Conservation (phyloP, 2,329 filamentous ascomycete species). For the Berkeleyomyces basicola region DNA sequence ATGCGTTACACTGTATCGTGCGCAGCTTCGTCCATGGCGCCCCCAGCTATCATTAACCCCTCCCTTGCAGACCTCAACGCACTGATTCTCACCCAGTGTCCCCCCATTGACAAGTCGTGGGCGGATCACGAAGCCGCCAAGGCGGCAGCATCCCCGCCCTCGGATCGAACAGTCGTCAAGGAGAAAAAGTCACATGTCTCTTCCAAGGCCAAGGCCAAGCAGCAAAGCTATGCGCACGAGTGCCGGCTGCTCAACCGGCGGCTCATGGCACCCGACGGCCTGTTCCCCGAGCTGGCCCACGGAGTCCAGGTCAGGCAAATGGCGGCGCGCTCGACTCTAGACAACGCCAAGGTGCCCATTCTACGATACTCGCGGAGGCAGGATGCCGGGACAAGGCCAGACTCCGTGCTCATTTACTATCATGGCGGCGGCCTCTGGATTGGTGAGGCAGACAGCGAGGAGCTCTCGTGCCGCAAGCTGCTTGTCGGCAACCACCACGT, state of each 20-base stretch:
- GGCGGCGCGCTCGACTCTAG: slow-evolving; percentile 21
- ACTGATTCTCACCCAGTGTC: slow-evolving; percentile 21
- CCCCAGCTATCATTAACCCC: slow-evolving; percentile 10
- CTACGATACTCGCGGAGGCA: slow-evolving; percentile 20
- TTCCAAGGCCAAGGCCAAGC: slow-evolving; percentile 19
- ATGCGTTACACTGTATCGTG: background rate
- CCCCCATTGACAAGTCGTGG: slow-evolving; percentile 27
- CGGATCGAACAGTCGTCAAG: slow-evolving; percentile 17
- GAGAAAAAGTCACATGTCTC: slow-evolving; percentile 17
- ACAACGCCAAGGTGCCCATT: slow-evolving; percentile 23
- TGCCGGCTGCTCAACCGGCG: slow-evolving; percentile 23
- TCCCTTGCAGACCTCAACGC: slow-evolving; percentile 13
- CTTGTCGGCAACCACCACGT: slow-evolving; percentile 19
- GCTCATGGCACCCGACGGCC: slow-evolving; percentile 22
- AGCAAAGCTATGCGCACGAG: slow-evolving; percentile 24
- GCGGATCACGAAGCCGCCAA: slow-evolving; percentile 22
- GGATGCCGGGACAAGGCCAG: slow-evolving; percentile 11
- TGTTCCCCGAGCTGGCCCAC: slow-evolving; percentile 23
- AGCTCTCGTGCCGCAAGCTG: slow-evolving; percentile 29
- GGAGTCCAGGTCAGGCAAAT: slow-evolving; percentile 20
- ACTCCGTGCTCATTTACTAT: slow-evolving; percentile 27
- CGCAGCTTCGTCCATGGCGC: slow-evolving; percentile 6
- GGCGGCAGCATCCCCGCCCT: slow-evolving; percentile 16
- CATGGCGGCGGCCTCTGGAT: slow-evolving; percentile 32
- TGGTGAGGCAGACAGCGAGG: slow-evolving; percentile 33